Conservation (phyloP, 257 asterid species). For the Rehmannia glutinosa region DNA sequence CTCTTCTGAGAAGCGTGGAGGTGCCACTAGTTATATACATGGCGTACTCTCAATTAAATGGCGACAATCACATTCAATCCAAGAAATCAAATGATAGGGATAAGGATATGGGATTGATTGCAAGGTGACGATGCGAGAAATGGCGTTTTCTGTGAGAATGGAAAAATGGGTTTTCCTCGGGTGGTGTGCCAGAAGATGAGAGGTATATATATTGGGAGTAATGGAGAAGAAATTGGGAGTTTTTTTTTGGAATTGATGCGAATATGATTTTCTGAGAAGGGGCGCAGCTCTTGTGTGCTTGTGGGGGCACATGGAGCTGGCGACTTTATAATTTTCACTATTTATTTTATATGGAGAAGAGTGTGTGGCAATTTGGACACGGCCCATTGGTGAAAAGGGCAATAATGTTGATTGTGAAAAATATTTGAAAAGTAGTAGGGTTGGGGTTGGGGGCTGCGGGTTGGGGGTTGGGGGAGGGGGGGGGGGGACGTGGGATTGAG, state of each 20-base stretch:
- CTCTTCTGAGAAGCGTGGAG: constrained; percentile 50
- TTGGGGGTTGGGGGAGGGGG: too few species aligned
- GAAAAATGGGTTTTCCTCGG: constrained; percentile 17
- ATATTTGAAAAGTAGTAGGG: too few species aligned
- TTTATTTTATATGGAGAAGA: neutral
- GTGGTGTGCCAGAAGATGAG: constrained; percentile 37
- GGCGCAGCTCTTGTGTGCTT: constrained; percentile 29
- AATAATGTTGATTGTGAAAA: too few species aligned
- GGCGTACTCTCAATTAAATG: constrained; percentile 13
- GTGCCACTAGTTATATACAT: constrained; percentile 64
- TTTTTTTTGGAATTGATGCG: constrained; percentile 13
- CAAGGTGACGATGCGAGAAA: constrained; percentile 7
- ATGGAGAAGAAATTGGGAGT: neutral
- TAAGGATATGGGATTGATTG: constrained; percentile 30
- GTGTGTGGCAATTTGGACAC: constrained; percentile 19
- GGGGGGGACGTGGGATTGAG: too few species aligned
- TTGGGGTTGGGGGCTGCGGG: too few species aligned
- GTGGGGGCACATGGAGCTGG: constrained; percentile 40
- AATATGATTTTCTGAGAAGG: constrained; percentile 18
- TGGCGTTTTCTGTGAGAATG: constrained; percentile 3
- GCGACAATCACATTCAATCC: constrained; percentile 30
- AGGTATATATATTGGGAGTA: neutral
- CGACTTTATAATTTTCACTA: constrained; percentile 7
- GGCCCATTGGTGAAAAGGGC: constrained; percentile 16
- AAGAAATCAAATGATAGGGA: constrained; percentile 17